Evolutionary conservation across 2,329 filamentous ascomycete species (phyloP).

Genomic region (Leptosphaerulina australis): DNA sequence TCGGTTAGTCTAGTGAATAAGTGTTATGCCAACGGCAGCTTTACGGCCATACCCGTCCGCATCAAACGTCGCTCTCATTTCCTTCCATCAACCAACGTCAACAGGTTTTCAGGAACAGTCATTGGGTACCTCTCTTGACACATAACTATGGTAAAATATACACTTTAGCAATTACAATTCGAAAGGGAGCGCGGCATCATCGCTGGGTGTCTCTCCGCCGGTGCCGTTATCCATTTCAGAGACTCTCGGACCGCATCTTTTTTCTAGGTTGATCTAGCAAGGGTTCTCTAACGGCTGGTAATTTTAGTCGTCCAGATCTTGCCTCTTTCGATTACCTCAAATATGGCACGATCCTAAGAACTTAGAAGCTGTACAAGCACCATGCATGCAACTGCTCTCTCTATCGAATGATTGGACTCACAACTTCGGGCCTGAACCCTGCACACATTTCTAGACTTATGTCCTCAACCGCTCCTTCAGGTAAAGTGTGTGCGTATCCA

Average conservation of each 20-base stretch:
- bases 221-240: not conserved
- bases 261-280: not conserved
- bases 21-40: not conserved
- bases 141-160: too few relatives aligned
- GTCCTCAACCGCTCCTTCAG: not conserved
- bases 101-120: not conserved
- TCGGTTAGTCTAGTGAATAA: not conserved
- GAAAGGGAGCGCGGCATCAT: too few relatives aligned
- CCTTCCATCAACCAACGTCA: not conserved
- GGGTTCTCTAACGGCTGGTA: conserved; percentile 3
- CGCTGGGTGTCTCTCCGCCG: not conserved
- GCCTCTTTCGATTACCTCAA: not conserved
- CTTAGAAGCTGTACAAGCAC: not conserved
- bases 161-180: too few relatives aligned
- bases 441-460: not conserved
- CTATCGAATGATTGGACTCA: conserved; percentile 4
- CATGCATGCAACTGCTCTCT: not conserved
- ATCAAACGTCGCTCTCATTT: not conserved
- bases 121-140: not conserved
- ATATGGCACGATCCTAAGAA: conserved; percentile 2
- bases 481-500: conserved; percentile 2
- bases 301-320: conserved; percentile 1
- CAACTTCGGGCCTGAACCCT: conserved; percentile 4
- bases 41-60: conserved; percentile 4
- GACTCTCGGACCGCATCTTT: not conserved